These are phyloP conservation scores for Sinapis alba DNA, from an alignment of 441 rosid species.

Conservation along the genomic window DNA sequence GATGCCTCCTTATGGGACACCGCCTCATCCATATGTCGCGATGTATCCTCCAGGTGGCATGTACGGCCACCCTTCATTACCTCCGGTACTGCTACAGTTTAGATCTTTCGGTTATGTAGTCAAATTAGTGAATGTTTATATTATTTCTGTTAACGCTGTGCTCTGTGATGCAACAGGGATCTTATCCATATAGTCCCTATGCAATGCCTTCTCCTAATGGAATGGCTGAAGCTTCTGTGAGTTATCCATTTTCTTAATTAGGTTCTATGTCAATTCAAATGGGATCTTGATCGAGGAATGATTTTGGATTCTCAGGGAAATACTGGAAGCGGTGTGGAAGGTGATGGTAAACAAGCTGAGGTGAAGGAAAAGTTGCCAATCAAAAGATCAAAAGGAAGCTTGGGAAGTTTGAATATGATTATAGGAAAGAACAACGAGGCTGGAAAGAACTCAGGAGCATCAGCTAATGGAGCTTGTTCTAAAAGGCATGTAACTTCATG, in stretches of 20 bases:
- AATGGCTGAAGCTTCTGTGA: slow-evolving; percentile 76
- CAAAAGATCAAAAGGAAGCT: slow-evolving; percentile 95
- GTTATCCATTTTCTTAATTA: slow-evolving; percentile 18
- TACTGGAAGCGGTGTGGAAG: slow-evolving; percentile 63
- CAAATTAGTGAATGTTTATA: slow-evolving; percentile 5
- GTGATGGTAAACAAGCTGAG: slow-evolving; percentile 77
- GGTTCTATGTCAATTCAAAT: slow-evolving; percentile 9
- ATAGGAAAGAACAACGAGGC: slow-evolving; percentile 72
- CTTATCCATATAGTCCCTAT: slow-evolving; percentile 96
- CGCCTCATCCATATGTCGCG: slow-evolving; percentile 89
- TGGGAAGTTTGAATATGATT: slow-evolving; percentile 92
- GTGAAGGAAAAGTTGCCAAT: slow-evolving; percentile 89
- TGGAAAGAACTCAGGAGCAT: slow-evolving; percentile 73
- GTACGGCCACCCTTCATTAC: slow-evolving; percentile 85
- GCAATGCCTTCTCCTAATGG: slow-evolving; percentile 94
- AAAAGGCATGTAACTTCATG: slow-evolving; percentile 60
- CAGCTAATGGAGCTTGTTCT: slow-evolving; percentile 83
- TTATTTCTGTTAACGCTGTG: slow-evolving; percentile 20
- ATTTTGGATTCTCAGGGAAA: slow-evolving; percentile 63
- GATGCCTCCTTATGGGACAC: slow-evolving; percentile 94
- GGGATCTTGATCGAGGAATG: slow-evolving; percentile 17
- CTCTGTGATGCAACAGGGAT: slow-evolving; percentile 57
- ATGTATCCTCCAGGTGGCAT: slow-evolving; percentile 98
- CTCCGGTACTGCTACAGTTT: slow-evolving; percentile 63
- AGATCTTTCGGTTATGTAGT: slow-evolving; percentile 17